Base-by-base conservation (phyloP, 2,329 filamentous ascomycete species). In the Aspergillus viridinutans region DNA sequence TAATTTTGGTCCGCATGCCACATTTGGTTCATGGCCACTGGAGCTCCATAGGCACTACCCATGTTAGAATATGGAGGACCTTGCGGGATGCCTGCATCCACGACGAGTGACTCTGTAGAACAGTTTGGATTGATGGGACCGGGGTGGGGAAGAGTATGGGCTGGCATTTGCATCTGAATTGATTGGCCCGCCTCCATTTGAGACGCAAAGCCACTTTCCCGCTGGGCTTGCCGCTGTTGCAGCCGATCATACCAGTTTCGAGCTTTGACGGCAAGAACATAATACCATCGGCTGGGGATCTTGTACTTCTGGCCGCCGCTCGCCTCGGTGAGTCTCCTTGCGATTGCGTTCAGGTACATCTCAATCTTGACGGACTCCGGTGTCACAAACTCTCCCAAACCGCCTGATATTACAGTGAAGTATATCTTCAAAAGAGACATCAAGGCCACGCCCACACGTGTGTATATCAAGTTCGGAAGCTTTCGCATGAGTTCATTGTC, bases 351-450 rank as follows among this genome's bases (percentile, higher is more conserved):
- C 12, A 74, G 61, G 53, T 74, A 74, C 38, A 63, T 63, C 12
- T 65, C 63, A 12, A 69, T 61, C 7, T 72, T 71, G 49, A 74
- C 65, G 5, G 65, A 60, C 29, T 72, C 61, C 0, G 66, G 58
- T 1, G 60, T 66, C 29, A 73, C 62, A 23, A 73, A 65, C 53
- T 73, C 67, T 12, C 72, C 68, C 10, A 74, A 56, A 0, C 61
- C 61, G 5, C 67, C 69, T 3, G 67, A 68, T 6, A 65, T 64
- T 29, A 72, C 67, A 1, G 70, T 69, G 58, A 67, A 70, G 50
- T 69, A 67, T n/a, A 74, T 71, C 23, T 73, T 73, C 49, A 73
- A 57, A 17, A 74, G 62, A 1, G 70, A 70, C 49, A 70, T 69
- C 26, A 74, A 43, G 2, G 69, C 72, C 53, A 66, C 63, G 2